Conservation (phyloP, 1,284 basidiomycete species). For the Peniophora sp. region DNA sequence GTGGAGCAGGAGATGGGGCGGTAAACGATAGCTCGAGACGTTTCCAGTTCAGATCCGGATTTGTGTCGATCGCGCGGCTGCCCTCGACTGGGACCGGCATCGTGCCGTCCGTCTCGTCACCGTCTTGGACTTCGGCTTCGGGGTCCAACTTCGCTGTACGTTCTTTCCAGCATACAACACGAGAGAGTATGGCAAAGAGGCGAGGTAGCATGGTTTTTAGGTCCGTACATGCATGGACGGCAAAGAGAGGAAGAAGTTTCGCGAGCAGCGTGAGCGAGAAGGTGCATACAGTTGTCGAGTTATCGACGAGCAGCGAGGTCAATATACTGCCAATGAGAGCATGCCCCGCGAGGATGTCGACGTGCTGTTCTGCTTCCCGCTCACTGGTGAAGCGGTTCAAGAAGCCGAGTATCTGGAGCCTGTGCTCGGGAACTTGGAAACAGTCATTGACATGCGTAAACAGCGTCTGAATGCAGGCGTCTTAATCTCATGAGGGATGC, state of each 20-base stretch:
- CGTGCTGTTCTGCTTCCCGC: constrained; percentile 36
- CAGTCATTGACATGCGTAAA: constrained; percentile 54
- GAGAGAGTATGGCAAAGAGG: constrained; percentile 57
- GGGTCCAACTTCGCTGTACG: constrained; percentile 22
- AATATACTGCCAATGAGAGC: constrained; percentile 54
- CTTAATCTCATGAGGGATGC: not conserved
- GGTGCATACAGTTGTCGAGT: constrained; percentile 60
- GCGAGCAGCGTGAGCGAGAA: constrained; percentile 54
- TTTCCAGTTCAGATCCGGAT: constrained; percentile 55
- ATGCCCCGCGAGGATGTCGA: constrained; percentile 50
- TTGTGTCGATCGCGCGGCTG: constrained; percentile 31
- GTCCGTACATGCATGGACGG: constrained; percentile 47
- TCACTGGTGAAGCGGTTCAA: constrained; percentile 55
- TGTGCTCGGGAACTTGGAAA: constrained; percentile 48
- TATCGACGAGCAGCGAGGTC: constrained; percentile 60
- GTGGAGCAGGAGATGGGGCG: constrained; percentile 42
- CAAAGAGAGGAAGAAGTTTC: constrained; percentile 67
- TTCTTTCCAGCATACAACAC: constrained; percentile 66
- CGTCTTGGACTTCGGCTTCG: constrained; percentile 12
- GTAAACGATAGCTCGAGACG: constrained; percentile 52
- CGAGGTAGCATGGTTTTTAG: constrained; percentile 53
- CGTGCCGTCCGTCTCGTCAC: constrained; percentile 14
- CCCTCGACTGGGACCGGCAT: constrained; percentile 23
- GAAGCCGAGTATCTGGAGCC: constrained; percentile 62
- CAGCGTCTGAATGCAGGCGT: constrained; percentile 41